Percentiles rank a stretch among this genome's conserved stretches.
Evolutionary conservation across 768 basidiomycete species (phyloP).

Genomic region (Amanita muscaria): DNA sequence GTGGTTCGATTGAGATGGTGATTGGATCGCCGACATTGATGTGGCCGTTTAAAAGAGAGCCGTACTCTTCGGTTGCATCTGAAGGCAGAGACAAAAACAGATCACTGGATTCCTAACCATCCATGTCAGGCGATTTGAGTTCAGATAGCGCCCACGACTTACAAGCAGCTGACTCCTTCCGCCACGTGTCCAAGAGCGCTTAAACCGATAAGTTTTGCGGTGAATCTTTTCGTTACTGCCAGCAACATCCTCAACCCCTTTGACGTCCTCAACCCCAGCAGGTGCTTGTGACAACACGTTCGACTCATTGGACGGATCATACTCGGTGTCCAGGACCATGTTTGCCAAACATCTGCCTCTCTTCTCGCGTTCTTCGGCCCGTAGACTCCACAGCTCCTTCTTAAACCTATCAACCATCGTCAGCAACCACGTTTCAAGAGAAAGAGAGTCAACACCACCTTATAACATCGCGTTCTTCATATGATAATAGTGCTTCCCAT

Average conservation of each 20-base stretch:
- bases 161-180: no score
- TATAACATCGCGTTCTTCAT: conserved; percentile 81
- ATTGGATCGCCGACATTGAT: conserved; percentile 77
- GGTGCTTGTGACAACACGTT: not conserved
- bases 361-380: conserved; percentile 67
- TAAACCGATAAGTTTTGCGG: conserved; percentile 70
- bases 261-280: conserved; percentile 2
- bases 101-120: not conserved
- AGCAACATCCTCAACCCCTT: conserved; percentile 9
- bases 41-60: conserved; percentile 55
- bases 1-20: conserved; percentile 79
- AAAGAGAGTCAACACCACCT: not conserved
- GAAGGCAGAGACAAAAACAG: conserved; percentile 1
- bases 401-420: conserved; percentile 44
- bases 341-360: conserved; percentile 77
- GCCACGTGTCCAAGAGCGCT: conserved; percentile 20
- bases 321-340: conserved; percentile 60
- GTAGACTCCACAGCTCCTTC: conserved; percentile 92
- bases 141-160: no score
- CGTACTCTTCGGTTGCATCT: not conserved
- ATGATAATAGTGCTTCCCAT: conserved; percentile 81
- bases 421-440: not conserved
- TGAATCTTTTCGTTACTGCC: conserved; percentile 49
- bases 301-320: conserved; percentile 16
- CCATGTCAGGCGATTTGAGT: no score